Conservation (phyloP, 78 protist genomes). For the Acrasis kona region DNA sequence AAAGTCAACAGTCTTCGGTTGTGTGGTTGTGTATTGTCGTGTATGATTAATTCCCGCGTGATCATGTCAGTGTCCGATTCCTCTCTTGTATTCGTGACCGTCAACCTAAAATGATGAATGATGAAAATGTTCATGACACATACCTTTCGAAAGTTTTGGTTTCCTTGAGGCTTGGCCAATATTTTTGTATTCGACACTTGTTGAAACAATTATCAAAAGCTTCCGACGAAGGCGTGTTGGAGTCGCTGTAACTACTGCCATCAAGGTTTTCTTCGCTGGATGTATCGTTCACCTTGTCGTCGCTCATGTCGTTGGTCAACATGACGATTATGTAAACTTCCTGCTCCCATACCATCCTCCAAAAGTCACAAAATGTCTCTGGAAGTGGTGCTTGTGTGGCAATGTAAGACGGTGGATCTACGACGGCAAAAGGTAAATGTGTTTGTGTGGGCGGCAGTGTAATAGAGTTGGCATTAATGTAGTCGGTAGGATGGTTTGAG, state of each 20-base stretch:
- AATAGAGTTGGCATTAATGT: background rate
- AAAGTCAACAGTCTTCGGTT: constrained; percentile 11
- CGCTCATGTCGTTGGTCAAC: constrained; percentile 43
- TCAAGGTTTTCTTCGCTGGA: background rate
- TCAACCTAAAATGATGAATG: too few relatives aligned
- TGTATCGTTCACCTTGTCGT: constrained; percentile 39
- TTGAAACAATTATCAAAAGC: too few relatives aligned
- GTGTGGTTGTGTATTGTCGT: background rate
- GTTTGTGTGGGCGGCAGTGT: too few relatives aligned
- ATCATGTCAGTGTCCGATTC: too few relatives aligned
- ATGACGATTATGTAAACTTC: constrained; percentile 36
- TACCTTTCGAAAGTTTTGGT: constrained; percentile 20
- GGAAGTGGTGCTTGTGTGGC: constrained; percentile 67
- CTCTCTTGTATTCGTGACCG: too few relatives aligned
- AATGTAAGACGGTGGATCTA: constrained; percentile 27
- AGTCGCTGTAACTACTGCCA: constrained; percentile 3
- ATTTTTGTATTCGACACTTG: too few relatives aligned
- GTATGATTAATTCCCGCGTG: too few relatives aligned
- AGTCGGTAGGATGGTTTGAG: background rate
- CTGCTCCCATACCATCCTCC: constrained; percentile 74
- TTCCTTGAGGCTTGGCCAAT: too few relatives aligned
- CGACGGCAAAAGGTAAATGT: too few relatives aligned
- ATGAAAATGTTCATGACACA: constrained; percentile 4
- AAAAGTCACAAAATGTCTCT: constrained; percentile 55
- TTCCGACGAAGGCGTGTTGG: too few relatives aligned